These are phyloP conservation scores for Clarireedia hainanense DNA, from an alignment of 2,329 filamentous ascomycete species.

Conservation along the genomic window DNA sequence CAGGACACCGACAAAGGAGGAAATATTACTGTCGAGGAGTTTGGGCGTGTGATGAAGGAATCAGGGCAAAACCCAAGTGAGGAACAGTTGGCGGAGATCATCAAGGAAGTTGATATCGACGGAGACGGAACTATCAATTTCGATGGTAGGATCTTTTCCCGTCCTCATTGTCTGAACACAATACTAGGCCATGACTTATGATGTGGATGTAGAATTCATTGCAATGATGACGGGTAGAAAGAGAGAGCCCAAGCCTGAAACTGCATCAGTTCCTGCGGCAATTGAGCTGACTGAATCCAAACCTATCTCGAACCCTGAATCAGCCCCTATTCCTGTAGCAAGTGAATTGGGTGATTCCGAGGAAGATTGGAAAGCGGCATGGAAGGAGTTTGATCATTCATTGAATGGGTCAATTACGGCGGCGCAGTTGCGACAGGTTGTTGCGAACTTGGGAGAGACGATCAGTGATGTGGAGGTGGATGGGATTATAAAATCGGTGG, in stretches of 20 bases:
- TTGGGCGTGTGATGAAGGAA: conserved; percentile 10
- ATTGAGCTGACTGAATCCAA: not conserved
- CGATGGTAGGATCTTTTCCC: conserved; percentile 37
- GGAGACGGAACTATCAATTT: conserved; percentile 60
- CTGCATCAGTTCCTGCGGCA: not conserved
- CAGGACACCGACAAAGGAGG: conserved; percentile 12
- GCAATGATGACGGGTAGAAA: conserved; percentile 36
- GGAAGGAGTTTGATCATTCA: conserved; percentile 31
- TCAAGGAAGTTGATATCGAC: conserved; percentile 59
- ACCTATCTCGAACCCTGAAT: not conserved
- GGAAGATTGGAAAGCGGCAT: conserved; percentile 29
- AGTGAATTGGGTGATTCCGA: conserved; percentile 16
- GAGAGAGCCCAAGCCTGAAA: conserved; percentile 10
- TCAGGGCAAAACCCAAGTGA: conserved; percentile 2
- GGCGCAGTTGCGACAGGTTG: conserved; percentile 30
- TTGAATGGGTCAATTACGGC: conserved; percentile 30
- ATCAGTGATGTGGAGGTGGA: conserved; percentile 31
- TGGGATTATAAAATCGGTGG: conserved; percentile 29
- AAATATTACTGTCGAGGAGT: conserved; percentile 10
- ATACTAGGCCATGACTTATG: not conserved
- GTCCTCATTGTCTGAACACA: not conserved
- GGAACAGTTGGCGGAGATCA: conserved; percentile 54
- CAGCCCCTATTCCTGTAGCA: not conserved
- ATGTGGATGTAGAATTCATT: conserved; percentile 31
- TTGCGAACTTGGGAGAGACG: conserved; percentile 28